Evolutionary conservation across 2,329 filamentous ascomycete genomes (phyloP), one percentile per base, ranked within the genome.

Genomic region (Celoporthe dispersa): DNA sequence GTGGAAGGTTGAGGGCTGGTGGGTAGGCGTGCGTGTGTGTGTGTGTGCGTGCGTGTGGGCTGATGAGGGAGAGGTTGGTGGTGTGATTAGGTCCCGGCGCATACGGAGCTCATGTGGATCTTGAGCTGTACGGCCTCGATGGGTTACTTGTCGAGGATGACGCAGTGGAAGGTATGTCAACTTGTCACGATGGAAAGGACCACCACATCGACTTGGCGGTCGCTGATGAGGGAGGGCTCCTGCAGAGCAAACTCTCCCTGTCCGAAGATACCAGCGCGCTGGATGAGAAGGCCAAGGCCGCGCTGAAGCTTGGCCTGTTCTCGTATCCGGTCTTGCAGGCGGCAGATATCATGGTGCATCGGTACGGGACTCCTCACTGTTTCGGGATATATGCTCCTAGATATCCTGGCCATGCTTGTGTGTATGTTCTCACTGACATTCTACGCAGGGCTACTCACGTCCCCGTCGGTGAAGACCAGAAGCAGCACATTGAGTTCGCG

Each of bases 61-160:
- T 41, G 39, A 39, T 39, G 60, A 61, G 8, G 35, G 31, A 39
- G 35, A 16, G 19, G 25, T 16, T 63, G 31, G 28, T 61, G 57
- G 31, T 31, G 19, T 37, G 25, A 33, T 8, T 48, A 93, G 89
- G 90, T 94, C 2, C 85, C 90, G 25, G 90, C 91, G 62, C 96
- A 98, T 81, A 84, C 92, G 4, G 94, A 98, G 80, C 86, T 99
- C 73, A 97, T 97, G 92, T 99, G 96, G 96, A 94, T 98, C 77
- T 82, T 99, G 72, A 95, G 93, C 77, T 98, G 94, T 74, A 92
- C 92, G 66, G 93, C 96, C 33, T 95, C 93, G 6, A 94, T 96
- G 80, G 96, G 96, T 53, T 97, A 97, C 81, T 84, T 99, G n/a
- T 92, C 92, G 12, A 87, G 96, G n/a, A 99, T 99, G 96, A 98